phyloP scores from a whole-genome alignment of 192 early-diverging fungal genomes.

The Backusella morwellensis region DNA sequence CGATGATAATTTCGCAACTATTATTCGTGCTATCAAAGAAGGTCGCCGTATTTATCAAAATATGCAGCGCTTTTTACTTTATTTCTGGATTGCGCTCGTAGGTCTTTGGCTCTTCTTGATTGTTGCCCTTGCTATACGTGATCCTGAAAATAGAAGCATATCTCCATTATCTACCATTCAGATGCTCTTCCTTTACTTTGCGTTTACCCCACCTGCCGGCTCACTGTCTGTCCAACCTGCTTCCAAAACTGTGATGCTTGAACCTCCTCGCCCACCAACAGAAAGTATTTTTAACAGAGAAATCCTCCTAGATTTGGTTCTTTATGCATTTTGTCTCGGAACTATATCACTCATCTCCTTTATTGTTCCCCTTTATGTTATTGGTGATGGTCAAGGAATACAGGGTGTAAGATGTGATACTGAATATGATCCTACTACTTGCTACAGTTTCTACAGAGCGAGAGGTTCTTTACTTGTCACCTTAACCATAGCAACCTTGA shows the following conservation, averaged over 20 bases:
- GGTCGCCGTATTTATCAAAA: constrained; percentile 85
- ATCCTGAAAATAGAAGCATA: constrained; percentile 53
- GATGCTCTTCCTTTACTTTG: constrained; percentile 79
- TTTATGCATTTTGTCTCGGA: constrained; percentile 60
- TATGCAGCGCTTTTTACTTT: constrained; percentile 67
- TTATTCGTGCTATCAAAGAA: constrained; percentile 72
- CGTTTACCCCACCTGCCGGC: constrained; percentile 73
- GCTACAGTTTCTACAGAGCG: constrained; percentile 62
- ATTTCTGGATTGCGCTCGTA: constrained; percentile 39
- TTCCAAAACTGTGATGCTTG: constrained; percentile 65
- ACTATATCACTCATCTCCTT: constrained; percentile 57
- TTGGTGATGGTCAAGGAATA: constrained; percentile 48
- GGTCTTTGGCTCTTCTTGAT: constrained; percentile 68
- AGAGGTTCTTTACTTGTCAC: constrained; percentile 46
- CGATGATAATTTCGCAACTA: constrained; percentile 81
- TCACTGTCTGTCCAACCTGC: constrained; percentile 66
- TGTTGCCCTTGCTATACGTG: constrained; percentile 64
- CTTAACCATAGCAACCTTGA: constrained; percentile 54
- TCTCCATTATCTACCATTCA: constrained; percentile 76
- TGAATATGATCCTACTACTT: constrained; percentile 21
- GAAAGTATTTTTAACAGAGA: constrained; percentile 71
- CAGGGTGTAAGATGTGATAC: constrained; percentile 57
- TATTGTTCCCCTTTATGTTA: constrained; percentile 59
- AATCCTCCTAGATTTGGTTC: constrained; percentile 62
- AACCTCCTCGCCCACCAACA: constrained; percentile 64